phyloP scores from a whole-genome alignment of 2,329 filamentous ascomycete genomes.

The Trichoderma endophyticum region DNA sequence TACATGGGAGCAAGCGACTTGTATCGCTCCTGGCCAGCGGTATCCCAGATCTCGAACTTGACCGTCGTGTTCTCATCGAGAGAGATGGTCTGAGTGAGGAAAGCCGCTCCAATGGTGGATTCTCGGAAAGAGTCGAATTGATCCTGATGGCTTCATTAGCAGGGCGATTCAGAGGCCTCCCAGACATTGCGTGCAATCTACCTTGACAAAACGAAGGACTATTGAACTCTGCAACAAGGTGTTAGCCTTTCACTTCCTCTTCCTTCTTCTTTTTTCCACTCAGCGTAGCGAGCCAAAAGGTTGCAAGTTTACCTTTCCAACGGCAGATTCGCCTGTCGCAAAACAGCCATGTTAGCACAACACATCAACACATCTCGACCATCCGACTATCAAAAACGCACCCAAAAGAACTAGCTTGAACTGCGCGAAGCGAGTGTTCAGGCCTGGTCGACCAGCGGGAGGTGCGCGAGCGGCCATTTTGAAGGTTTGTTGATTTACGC shows the following conservation, averaged over 20 bases:
- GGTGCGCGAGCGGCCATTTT: conserved; percentile 82
- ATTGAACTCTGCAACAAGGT: conserved; percentile 74
- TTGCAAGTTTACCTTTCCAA: conserved; percentile 75
- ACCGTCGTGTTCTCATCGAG: conserved; percentile 97
- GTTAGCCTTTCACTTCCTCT: conserved; percentile 1
- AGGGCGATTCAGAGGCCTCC: conserved; percentile 19
- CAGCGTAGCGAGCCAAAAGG: neutral
- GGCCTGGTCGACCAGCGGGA: conserved; percentile 57
- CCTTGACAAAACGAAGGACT: conserved; percentile 97
- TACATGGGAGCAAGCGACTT: conserved; percentile 99
- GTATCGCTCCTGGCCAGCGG: conserved; percentile 96
- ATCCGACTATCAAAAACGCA: conserved; percentile 46
- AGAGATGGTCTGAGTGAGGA: conserved; percentile 97
- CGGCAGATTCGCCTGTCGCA: conserved; percentile 84
- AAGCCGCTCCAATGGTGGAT: conserved; percentile 96
- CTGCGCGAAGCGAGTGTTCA: conserved; percentile 89
- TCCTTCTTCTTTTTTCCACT: neutral
- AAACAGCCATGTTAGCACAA: conserved; percentile 18
- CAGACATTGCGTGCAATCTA: conserved; percentile 39
- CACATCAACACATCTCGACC: conserved; percentile 16
- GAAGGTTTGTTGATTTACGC: conserved; percentile 26
- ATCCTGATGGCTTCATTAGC: conserved; percentile 56
- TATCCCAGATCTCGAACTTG: conserved; percentile 99
- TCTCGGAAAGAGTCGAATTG: conserved; percentile 98
- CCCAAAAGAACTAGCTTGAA: conserved; percentile 98